Base-by-base conservation (phyloP, 2,329 filamentous ascomycete genomes). In the Xylaria sp. region DNA sequence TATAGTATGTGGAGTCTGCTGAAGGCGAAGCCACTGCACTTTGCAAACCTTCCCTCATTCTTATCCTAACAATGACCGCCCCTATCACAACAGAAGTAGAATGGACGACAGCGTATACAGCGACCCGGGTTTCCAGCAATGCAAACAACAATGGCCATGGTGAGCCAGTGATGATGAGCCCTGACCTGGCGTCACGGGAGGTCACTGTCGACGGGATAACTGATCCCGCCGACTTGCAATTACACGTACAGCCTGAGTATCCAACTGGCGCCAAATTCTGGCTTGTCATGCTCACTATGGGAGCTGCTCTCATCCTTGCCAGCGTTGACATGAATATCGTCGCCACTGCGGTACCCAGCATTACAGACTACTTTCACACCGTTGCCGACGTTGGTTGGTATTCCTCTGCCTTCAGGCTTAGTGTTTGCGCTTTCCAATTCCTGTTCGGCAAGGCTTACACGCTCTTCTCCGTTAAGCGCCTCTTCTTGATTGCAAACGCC, bases 391-490 rank as follows among this genome's bases (percentile, higher is more conserved):
- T 59, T 9, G 56, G 56, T 13, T 81, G 79, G 79, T 81, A 81
- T 69, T 78, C 78, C 26, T 77, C 74, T 10, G 78, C 77, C 9
- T 81, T 80, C 61, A 71, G 80, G 63, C 71, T 81, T 11, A 80
- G 77, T 11, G 76, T 74, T 49, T 78, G 77, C 53, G 73, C 78
- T 54, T 80, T 81, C 63, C 79, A 81, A 72, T 77, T 81, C 13
- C 68, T 79, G 46, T 82, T 79, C 59, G 80, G 80, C 61, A 81
- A 80, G 68, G 66, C 81, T 31, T 83, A 81, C 72, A 76, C 72
- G 53, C 79, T 81, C 68, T 81, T 76, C 72, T 74, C 74, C 61
- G 72, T 80, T 67, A 80, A 80, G 67, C 51, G 62, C 48, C 68
- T 73, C 42, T 80, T 79, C 68, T 67, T 81, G 9, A 31, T 68